Evolutionary conservation across 2,329 filamentous ascomycete genomes (phyloP), one percentile per base, ranked within the genome.

Genomic region (Diaporthe sp.): DNA sequence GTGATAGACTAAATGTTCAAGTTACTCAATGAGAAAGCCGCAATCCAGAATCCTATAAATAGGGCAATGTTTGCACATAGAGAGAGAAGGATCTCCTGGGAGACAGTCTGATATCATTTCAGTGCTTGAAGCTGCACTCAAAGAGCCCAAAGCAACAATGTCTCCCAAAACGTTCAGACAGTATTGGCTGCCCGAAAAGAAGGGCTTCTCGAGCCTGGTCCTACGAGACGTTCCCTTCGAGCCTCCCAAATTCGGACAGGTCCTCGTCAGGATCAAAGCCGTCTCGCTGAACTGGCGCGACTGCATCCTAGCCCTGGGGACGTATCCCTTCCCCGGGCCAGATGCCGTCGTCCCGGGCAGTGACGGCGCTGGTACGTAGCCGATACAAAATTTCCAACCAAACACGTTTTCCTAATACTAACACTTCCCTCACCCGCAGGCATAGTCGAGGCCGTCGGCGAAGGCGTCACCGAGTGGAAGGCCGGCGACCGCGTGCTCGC

Each of bases 261-360:
- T 95, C 12, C 87, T 96, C 44, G 91, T 96, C 79, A 93, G 92
- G 83, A 87, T 90, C 37, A 84, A 85, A 70, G 87, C 86, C 19
- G 89, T 86, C 10, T 88, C 88, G 37, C 85, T 90, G 68, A 90
- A 90, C 83, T 90, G 87, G 80, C 88, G 89, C 71, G 89, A 90
- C 78, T 82, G 90, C 73, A 84, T 87, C 78, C 88, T 90, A 71
- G 84, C 88, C 37, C 80, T 84, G 79, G 88, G 89, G 76, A 79
- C 84, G 65, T 90, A 90, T 78, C 84, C 86, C n/a, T 87, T 89
- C 77, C 80, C 85, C 4, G 77, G 84, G 44, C 79, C 79, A n/a
- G 79, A 85, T 31, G 85, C 86, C 58, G 83, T 90, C 13, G 83
- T 91, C 22, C 84, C 89, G 4, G 86, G 84, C 25, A 89, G 87